These are phyloP conservation scores for Grosmannia serpens DNA, from an alignment of 2,329 filamentous ascomycete genomes.

Conservation along the genomic window DNA sequence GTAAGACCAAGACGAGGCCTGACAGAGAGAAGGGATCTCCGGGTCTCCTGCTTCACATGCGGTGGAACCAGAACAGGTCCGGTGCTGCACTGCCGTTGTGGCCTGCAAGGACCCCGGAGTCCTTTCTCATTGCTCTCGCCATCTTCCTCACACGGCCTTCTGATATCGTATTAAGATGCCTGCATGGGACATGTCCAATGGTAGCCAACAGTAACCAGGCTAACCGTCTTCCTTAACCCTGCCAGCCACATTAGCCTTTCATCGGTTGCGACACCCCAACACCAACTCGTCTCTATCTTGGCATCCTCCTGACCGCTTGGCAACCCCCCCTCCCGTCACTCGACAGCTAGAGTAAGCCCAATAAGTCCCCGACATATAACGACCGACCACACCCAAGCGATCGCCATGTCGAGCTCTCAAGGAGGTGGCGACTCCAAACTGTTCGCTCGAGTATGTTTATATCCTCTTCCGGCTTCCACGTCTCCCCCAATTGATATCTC, in stretches of 20 bases:
- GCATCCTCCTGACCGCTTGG: background rate
- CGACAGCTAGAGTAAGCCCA: too few relatives aligned
- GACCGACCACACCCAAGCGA: background rate
- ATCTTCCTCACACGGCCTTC: background rate
- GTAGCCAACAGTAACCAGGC: background rate
- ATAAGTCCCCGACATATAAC: background rate
- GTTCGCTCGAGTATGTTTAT: slow-evolving; percentile 75
- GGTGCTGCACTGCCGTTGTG: too few relatives aligned
- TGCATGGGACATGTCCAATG: background rate
- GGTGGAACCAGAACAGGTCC: too few relatives aligned
- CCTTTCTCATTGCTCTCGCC: background rate
- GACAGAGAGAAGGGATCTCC: too few relatives aligned
- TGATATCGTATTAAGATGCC: background rate
- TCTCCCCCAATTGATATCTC: background rate
- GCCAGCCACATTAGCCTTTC: background rate
- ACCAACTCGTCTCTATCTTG: background rate
- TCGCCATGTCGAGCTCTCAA: slow-evolving; percentile 40
- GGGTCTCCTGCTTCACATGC: too few relatives aligned
- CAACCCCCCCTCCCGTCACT: background rate
- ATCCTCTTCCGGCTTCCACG: background rate
- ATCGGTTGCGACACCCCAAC: background rate
- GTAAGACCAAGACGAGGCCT: too few relatives aligned
- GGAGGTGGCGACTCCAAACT: slow-evolving; percentile 95
- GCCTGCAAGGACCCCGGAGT: too few relatives aligned
- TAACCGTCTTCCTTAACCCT: background rate